Percentiles rank a stretch among this genome's conserved stretches.
These are phyloP conservation scores for Borealophlyctis nickersoniae DNA, from an alignment of 192 early-diverging fungal genomes.

Conservation along the genomic window DNA sequence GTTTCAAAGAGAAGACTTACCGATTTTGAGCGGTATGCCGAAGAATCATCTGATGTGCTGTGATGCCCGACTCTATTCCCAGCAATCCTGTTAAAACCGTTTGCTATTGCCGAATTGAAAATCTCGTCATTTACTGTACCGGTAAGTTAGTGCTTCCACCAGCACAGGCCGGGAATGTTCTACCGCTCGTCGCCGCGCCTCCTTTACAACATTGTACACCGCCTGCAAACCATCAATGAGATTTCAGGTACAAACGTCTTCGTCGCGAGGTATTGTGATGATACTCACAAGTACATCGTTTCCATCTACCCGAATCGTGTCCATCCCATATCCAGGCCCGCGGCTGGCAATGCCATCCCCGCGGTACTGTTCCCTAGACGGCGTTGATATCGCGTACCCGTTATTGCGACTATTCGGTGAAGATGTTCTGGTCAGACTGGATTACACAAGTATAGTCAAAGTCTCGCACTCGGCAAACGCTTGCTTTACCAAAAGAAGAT, in stretches of 20 bases:
- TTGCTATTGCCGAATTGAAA: background rate
- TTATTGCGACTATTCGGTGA: slow-evolving; percentile 87
- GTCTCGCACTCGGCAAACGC: background rate
- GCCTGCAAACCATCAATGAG: slow-evolving; percentile 47
- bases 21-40: slow-evolving; percentile 86
- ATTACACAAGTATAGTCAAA: slow-evolving; percentile 1
- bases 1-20: background rate
- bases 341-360: slow-evolving; percentile 95
- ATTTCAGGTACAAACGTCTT: background rate
- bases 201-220: slow-evolving; percentile 87
- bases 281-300: slow-evolving; percentile 81
- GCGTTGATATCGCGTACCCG: slow-evolving; percentile 97
- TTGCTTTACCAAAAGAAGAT: slow-evolving; percentile 6
- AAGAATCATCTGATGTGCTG: slow-evolving; percentile 96
- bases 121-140: slow-evolving; percentile 34
- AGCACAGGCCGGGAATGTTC: slow-evolving; percentile 83
- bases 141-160: slow-evolving; percentile 98
- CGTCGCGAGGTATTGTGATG: slow-evolving; percentile 5
- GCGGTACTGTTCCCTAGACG: slow-evolving; percentile 89
- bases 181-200: slow-evolving; percentile 79
- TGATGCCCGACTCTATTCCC: slow-evolving; percentile 78
- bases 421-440: too few relatives aligned
- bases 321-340: slow-evolving; percentile 96
- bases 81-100: background rate
- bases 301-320: slow-evolving; percentile 95